Conservation (phyloP, 2,329 filamentous ascomycete species). For the Trichoderma aggressivum region DNA sequence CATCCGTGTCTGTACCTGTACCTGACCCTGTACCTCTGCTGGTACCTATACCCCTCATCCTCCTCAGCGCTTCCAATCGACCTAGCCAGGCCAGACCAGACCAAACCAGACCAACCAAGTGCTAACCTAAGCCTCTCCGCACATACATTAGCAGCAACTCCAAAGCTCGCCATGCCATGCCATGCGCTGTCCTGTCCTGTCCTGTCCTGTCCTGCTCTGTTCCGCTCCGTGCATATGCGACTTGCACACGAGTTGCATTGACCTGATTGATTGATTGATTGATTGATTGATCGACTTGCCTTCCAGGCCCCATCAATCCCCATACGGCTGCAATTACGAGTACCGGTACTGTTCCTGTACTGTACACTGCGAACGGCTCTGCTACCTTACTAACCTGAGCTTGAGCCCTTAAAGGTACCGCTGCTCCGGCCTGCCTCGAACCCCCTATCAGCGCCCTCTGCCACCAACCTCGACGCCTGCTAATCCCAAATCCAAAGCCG, state of each 20-base stretch:
- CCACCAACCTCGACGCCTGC: neutral
- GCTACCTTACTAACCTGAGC: too few species aligned
- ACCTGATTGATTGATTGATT: neutral
- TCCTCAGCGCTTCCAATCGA: neutral
- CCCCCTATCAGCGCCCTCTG: neutral
- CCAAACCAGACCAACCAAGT: neutral
- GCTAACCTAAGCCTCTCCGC: neutral
- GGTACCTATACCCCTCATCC: neutral
- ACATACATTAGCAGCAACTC: neutral
- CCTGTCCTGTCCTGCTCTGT: neutral
- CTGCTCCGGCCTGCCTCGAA: constrained; percentile 3
- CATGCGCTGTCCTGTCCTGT: too few species aligned
- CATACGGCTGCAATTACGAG: too few species aligned
- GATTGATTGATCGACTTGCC: too few species aligned
- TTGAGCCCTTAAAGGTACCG: neutral
- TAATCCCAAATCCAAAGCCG: constrained; percentile 14
- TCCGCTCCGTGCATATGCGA: neutral
- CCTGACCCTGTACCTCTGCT: neutral
- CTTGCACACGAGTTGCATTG: neutral
- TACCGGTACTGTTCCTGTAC: too few species aligned
- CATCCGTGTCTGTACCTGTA: neutral
- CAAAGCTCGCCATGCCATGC: neutral
- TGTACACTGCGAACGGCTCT: neutral
- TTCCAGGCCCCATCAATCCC: neutral
- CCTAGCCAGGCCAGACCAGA: neutral